A percentile compares a stretch with the other conserved stretches of the same genome.
phyloP scores from a whole-genome alignment of 2,329 filamentous ascomycete genomes.

The Fusarium subglutinans region DNA sequence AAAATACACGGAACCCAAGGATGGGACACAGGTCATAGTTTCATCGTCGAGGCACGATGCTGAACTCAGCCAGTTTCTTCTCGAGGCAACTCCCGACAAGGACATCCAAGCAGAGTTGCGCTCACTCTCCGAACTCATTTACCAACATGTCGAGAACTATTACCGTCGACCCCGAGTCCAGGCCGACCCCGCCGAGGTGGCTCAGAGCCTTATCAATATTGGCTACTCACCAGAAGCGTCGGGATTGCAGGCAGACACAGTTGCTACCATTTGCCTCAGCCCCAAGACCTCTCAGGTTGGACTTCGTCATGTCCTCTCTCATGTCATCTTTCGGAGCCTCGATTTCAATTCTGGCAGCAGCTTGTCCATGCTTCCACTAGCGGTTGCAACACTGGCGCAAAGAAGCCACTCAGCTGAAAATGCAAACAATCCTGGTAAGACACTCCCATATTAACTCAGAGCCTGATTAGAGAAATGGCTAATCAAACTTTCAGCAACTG shows the following conservation, averaged over 20 bases:
- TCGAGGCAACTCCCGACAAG: constrained; percentile 49
- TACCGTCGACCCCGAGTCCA: constrained; percentile 47
- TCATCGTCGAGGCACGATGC: constrained; percentile 22
- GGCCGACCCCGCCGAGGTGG: constrained; percentile 28
- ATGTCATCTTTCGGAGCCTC: constrained; percentile 49
- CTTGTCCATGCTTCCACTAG: constrained; percentile 50
- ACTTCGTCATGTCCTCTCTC: constrained; percentile 52
- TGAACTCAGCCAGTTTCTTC: constrained; percentile 49
- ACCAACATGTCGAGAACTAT: constrained; percentile 52
- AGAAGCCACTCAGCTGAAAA: constrained; percentile 43
- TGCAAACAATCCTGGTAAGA: constrained; percentile 45
- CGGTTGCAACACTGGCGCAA: constrained; percentile 45
- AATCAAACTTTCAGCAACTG: constrained; percentile 13
- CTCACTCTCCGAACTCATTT: constrained; percentile 48
- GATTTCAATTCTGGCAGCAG: constrained; percentile 40
- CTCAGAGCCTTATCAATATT: constrained; percentile 37
- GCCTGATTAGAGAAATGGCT: not conserved
- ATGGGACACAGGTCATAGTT: constrained; percentile 19
- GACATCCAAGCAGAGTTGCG: constrained; percentile 47
- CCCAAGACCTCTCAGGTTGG: constrained; percentile 45
- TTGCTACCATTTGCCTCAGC: constrained; percentile 46
- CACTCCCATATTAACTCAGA: not conserved
- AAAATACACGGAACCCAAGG: not conserved
- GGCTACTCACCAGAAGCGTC: constrained; percentile 37
- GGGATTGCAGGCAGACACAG: constrained; percentile 13